Evolutionary conservation across 1,284 basidiomycete genomes (phyloP).

Genomic region (Ganoderma multipileum): DNA sequence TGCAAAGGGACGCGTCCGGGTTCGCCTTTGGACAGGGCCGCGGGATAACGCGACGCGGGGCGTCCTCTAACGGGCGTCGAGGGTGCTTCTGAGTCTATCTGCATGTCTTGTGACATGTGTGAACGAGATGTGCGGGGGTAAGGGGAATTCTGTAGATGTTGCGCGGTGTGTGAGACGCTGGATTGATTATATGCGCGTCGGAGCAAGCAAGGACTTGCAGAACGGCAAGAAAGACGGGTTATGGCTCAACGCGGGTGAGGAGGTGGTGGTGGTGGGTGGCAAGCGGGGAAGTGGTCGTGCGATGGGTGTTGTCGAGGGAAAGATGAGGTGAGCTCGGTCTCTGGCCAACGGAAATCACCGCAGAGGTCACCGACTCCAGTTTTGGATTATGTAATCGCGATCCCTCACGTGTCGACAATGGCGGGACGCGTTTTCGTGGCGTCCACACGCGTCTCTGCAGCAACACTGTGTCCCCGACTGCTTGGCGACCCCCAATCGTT

Average conservation of each 20-base stretch:
- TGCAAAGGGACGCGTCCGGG: conserved; percentile 70
- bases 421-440: conserved; percentile 10
- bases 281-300: conserved; percentile 1
- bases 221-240: conserved; percentile 7
- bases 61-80: conserved; percentile 42
- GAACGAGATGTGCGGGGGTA: conserved; percentile 1
- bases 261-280: conserved; percentile 1
- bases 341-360: conserved; percentile 22
- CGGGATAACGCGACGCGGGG: conserved; percentile 54
- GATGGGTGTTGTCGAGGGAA: conserved; percentile 20
- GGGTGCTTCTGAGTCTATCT: conserved; percentile 24
- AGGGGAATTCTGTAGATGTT: conserved; percentile 11
- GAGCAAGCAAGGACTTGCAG: not conserved
- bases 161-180: conserved; percentile 13
- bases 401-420: conserved; percentile 16
- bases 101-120: conserved; percentile 14
- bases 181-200: conserved; percentile 1
- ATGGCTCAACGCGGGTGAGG: conserved; percentile 10
- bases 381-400: conserved; percentile 21
- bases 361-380: conserved; percentile 12
- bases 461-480: not conserved
- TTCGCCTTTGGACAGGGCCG: conserved; percentile 48
- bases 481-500: not conserved
- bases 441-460: not conserved
- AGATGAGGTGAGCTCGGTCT: conserved; percentile 20